Base-by-base conservation (phyloP, 192 early-diverging fungal genomes). In the Lobulomyces angularis region DNA sequence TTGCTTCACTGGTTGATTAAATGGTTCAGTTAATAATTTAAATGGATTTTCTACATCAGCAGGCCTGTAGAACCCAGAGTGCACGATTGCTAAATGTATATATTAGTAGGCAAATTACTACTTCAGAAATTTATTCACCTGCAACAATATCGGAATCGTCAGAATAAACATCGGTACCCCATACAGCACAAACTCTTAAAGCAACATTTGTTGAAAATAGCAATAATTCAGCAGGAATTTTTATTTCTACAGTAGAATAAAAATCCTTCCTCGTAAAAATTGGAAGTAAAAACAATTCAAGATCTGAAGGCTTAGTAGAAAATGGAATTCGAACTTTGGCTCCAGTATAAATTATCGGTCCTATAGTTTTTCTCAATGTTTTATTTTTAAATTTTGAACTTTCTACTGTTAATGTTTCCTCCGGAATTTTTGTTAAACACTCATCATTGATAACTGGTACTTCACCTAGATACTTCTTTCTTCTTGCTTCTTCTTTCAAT, bases 111-210 rank as follows among this genome's bases (percentile, higher is more conserved):
- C 11, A 48, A 24, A 43, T 8, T 27, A 30, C 2, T 11, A 24
- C 18, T 8, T 3, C 19, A 35, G 20, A 24, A 27, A 27, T 12
- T 37, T 3, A 53, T 64, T 40, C 66, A 84, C 82, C 77, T 9
- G 81, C 80, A 14, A 88, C 82, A 24, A 85, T 51, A 38, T 88
- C 86, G 3, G 82, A 83, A 48, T 88, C 86, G 41, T 88, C 86
- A 0, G 81, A 80, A 45, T 88, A 88, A 22, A 88, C 56, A 43
- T 81, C 84, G 1, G 86, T 86, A 16, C 86, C 86, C 86, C 86
- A 88, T 3, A 88, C 8, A 2, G 77, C 81, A 16, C 65, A 62
- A 36, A 55, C 64, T 37, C 67, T 49, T 3, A 86, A 71, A 19
- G 69, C 77, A 5, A 58, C 37, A 50, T 86, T 85, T 23, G 45